A percentile compares a stretch with the other conserved stretches of the same genome.
Conservation (phyloP, 495 filamentous ascomycete genomes). For the Neurospora tetrasperma region DNA sequence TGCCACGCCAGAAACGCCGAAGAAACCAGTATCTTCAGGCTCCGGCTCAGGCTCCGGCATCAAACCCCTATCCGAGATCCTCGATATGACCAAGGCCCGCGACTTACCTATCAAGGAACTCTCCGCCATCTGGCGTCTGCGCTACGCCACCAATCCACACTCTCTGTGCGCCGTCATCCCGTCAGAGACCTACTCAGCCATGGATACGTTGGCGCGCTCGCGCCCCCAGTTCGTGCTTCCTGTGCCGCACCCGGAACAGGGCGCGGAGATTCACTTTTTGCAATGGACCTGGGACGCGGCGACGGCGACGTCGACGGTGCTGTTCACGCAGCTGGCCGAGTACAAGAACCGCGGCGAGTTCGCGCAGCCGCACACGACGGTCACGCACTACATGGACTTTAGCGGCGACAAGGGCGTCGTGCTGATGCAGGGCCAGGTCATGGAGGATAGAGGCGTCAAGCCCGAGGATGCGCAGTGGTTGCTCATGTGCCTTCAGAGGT, state of each 20-base stretch:
- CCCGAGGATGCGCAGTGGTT: constrained; percentile 77
- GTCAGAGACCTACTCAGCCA: constrained; percentile 53
- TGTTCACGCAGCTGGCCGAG: constrained; percentile 87
- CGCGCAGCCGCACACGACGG: constrained; percentile 80
- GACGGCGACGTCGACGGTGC: constrained; percentile 60
- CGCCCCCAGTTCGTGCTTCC: constrained; percentile 89
- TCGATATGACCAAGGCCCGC: constrained; percentile 69
- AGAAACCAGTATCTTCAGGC: not conserved
- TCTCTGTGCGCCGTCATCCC: constrained; percentile 80
- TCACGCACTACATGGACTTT: constrained; percentile 82
- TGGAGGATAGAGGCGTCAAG: constrained; percentile 64
- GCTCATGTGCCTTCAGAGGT: constrained; percentile 89
- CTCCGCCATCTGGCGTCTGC: constrained; percentile 82
- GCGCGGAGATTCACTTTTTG: constrained; percentile 73
- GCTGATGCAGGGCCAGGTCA: constrained; percentile 70
- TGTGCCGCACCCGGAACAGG: constrained; percentile 58
- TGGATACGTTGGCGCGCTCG: constrained; percentile 54
- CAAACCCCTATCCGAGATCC: constrained; percentile 71
- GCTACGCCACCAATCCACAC: constrained; percentile 56
- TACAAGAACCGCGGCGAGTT: constrained; percentile 86
- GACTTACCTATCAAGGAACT: constrained; percentile 72
- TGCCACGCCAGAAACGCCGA: constrained; percentile 9
- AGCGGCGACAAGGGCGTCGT: constrained; percentile 63
- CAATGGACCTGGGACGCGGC: constrained; percentile 64
- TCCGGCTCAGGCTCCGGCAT: constrained; percentile 31